These are phyloP conservation scores for Xanthoconium purpureum DNA, from an alignment of 768 basidiomycete species.

Conservation along the genomic window DNA sequence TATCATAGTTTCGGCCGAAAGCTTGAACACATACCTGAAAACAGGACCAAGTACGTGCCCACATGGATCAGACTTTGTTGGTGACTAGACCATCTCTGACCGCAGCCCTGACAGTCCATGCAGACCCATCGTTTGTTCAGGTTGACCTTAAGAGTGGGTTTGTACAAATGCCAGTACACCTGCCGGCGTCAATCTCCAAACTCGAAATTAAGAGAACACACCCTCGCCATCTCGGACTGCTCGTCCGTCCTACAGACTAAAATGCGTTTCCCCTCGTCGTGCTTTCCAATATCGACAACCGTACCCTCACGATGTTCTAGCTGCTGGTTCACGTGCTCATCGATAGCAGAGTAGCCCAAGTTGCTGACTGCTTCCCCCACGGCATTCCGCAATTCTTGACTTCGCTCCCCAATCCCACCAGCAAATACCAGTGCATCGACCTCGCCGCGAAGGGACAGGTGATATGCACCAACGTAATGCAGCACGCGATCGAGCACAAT, in stretches of 20 bases:
- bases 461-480: constrained; percentile 70
- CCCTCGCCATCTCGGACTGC: constrained; percentile 50
- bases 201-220: constrained; percentile 28
- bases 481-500: constrained; percentile 75
- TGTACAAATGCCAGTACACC: not conserved
- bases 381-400: constrained; percentile 55
- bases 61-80: no score
- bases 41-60: not conserved
- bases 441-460: constrained; percentile 61
- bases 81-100: no score
- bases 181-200: constrained; percentile 15
- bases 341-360: constrained; percentile 58
- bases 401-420: constrained; percentile 85
- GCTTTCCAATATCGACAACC: constrained; percentile 47
- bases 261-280: constrained; percentile 33
- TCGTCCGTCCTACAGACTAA: constrained; percentile 69
- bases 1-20: no score
- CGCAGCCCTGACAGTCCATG: not conserved
- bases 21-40: not conserved
- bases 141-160: not conserved
- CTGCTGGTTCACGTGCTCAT: constrained; percentile 43
- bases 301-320: constrained; percentile 36
- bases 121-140: not conserved
- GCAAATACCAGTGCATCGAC: constrained; percentile 84
- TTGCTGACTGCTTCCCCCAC: constrained; percentile 53